Evolutionary conservation across 2,329 filamentous ascomycete genomes (phyloP), one percentile per base, ranked within the genome.

Genomic region (Trichoderma sp.): DNA sequence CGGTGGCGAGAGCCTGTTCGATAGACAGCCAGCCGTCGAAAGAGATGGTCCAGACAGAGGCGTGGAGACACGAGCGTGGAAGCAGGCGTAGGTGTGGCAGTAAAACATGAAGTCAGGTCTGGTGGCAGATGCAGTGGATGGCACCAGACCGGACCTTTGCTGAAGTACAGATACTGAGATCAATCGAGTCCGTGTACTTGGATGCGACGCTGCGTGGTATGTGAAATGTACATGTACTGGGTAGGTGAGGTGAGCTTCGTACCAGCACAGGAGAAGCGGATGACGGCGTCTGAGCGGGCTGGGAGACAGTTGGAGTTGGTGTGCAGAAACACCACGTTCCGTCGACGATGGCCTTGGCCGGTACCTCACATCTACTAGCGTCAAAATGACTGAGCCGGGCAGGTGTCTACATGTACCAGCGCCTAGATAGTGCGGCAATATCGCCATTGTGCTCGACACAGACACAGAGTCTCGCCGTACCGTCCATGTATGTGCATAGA

Each of bases 241-340:
- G 24, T 50, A 19, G 19, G 30, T 9, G 7, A 30, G 30, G 30
- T 21, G 51, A 43, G 34, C 10, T 39, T 39, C 34, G 34, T 39
- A 14, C 34, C 34, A 39, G 34, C 34, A 55, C 12, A 17, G 39
- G 56, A 43, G 43, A 50, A 56, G 24, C 48, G 57, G 63, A 65
- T 50, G 63, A 61, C 57, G 63, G 63, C 63, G 63, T 51, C 47
- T 47, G 59, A 41, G 30, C 30, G 30, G 30, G 9, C 30, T 30
- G 7, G 48, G 54, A 47, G 54, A 7, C n/a, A 61, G 54, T 39
- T 3, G 2, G 10, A 39, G 57, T 56, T 57, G 63, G 63, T 56
- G 63, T 55, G 44, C 50, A 56, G 44, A 61, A 65, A 58, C 50
- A 65, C 57, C 63, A 65, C 57, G 56, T 41, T 55, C 61, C 50